phyloP scores from a whole-genome alignment of 208 protist genomes.

The Wallacemonas sp. region DNA sequence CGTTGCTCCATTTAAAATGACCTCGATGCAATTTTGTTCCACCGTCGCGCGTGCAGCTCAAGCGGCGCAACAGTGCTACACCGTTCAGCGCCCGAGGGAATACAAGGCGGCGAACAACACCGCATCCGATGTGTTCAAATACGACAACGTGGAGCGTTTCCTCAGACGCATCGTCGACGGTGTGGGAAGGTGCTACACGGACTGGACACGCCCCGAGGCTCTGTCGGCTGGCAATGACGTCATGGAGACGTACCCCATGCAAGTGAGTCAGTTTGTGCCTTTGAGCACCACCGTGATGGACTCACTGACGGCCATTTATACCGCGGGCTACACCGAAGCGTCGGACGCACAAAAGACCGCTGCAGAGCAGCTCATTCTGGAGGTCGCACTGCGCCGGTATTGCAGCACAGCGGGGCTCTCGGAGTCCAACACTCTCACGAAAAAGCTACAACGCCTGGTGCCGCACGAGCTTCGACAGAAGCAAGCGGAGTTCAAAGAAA shows the following conservation, averaged over 20 bases:
- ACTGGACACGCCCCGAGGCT: slow-evolving; percentile 18
- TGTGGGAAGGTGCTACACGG: slow-evolving; percentile 18
- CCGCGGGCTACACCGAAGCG: neutral
- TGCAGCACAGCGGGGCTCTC: slow-evolving; percentile 25
- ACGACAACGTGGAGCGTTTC: neutral
- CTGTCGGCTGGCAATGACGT: slow-evolving; percentile 16
- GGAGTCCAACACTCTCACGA: slow-evolving; percentile 14
- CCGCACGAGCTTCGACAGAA: neutral
- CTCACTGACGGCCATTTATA: neutral
- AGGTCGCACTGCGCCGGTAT: slow-evolving; percentile 30
- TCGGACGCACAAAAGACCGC: neutral
- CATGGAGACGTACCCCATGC: slow-evolving; percentile 17
- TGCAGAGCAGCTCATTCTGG: slow-evolving; percentile 9
- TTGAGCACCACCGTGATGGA: neutral
- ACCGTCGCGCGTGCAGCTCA: neutral
- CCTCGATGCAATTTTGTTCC: neutral
- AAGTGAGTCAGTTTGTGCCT: slow-evolving; percentile 24
- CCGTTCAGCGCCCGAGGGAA: slow-evolving; percentile 1
- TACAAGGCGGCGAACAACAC: neutral
- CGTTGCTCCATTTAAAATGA: too few relatives aligned
- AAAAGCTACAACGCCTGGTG: neutral
- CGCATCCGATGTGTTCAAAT: neutral
- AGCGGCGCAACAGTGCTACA: slow-evolving; percentile 10
- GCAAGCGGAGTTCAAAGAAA: slow-evolving; percentile 12
- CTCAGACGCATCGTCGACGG: slow-evolving; percentile 9